Evolutionary conservation across 306 rosid species (phyloP), one percentile per base, ranked within the genome.

Genomic region (Spatholobus suberectus): DNA sequence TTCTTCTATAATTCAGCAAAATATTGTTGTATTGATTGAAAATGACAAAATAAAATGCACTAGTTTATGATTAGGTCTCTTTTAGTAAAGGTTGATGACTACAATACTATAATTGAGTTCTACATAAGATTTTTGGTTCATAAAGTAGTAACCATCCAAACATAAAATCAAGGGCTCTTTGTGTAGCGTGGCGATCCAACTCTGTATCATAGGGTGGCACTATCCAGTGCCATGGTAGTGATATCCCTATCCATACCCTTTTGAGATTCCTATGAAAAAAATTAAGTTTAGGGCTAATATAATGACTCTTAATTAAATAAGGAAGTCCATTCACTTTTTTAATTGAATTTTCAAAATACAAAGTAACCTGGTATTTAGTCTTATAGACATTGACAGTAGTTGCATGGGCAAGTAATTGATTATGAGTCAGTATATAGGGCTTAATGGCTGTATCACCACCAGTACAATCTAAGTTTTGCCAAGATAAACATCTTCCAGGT

Each of bases 181-280:
- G 49, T 14, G 91, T 82, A 59, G 95, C 91, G 5, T 51, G n/a
- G 3, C 32, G 52, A 6, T 91, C 46, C 49, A 35, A 44, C 55
- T 57, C 44, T 15, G 76, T 34, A 13, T 86, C 44, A 3, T 87
- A 68, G 47, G 58, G 7, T 4, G 95, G 91, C 59, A 84, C 83
- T 49, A 81, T 21, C 93, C 95, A 91, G 15, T 51, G 4, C 0
- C 82, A 35, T 2, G 41, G 14, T 7, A 88, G 24, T 2, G 91
- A 57, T 66, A 91, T 88, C 29, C 91, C 90, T 70, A 89, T 88
- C n/a, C 23, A 32, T 0, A 0, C 93, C 95, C 67, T 88, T 89
- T 51, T 89, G 95, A 58, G 46, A 34, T 21, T 41, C 76, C 86
- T 89, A 78, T 11, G 1, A n/a, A n/a, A n/a, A 0, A 1, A 65